Conservation (phyloP, 441 rosid genomes). For the Pelargonium myrrhifolium region DNA sequence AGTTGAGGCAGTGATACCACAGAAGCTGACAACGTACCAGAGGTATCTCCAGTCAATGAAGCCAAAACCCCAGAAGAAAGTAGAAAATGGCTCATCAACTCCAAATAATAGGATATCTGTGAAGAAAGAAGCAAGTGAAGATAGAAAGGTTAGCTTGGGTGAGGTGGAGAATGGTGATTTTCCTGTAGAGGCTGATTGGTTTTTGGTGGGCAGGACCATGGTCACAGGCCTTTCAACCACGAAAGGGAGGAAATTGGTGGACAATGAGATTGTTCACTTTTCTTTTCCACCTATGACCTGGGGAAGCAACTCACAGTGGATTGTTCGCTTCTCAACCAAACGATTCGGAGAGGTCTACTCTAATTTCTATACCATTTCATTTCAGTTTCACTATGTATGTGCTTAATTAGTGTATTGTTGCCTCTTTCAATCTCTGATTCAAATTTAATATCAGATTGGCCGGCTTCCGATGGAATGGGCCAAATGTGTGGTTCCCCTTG, state of each 20-base stretch:
- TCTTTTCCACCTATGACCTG: conserved; percentile 23
- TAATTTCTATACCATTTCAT: background rate
- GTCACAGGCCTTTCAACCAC: conserved; percentile 47
- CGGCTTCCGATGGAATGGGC: conserved; percentile 71
- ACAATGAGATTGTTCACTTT: conserved; percentile 48
- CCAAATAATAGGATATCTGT: background rate
- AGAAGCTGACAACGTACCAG: too few relatives aligned
- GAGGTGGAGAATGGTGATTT: conserved; percentile 43
- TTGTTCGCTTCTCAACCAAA: conserved; percentile 59
- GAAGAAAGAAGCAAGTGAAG: conserved; percentile 15
- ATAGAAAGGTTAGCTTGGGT: conserved; percentile 22
- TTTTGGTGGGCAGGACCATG: conserved; percentile 46
- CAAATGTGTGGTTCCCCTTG: conserved; percentile 46
- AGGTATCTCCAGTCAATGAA: too few relatives aligned
- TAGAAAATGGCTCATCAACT: background rate
- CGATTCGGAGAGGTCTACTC: conserved; percentile 48
- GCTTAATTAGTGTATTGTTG: background rate
- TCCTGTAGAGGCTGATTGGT: conserved; percentile 46
- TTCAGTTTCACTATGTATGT: background rate
- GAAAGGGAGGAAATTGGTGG: conserved; percentile 50
- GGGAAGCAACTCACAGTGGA: conserved; percentile 27
- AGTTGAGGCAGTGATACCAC: too few relatives aligned
- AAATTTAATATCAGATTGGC: conserved; percentile 37
- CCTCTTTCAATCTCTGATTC: too few relatives aligned
- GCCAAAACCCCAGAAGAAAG: too few relatives aligned